These are phyloP conservation scores for Teratosphaeria epicoccoides DNA, from an alignment of 2,329 filamentous ascomycete genomes.

Conservation along the genomic window DNA sequence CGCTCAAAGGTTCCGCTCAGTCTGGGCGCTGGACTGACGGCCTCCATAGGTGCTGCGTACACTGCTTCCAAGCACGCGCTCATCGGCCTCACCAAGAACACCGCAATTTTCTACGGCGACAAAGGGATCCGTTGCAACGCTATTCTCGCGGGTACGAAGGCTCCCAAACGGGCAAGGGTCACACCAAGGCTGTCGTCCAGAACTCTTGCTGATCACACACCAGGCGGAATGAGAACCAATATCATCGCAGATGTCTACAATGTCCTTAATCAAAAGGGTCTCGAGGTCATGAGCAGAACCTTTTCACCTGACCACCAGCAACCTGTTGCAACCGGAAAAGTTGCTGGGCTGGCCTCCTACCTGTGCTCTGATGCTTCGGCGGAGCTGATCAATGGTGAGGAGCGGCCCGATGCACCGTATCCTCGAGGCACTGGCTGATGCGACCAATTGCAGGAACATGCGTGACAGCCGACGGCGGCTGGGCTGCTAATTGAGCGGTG, in stretches of 20 bases:
- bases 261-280: conserved; percentile 22
- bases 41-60: conserved; percentile 20
- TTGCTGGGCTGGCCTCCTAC: conserved; percentile 25
- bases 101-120: conserved; percentile 44
- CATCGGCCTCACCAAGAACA: conserved; percentile 47
- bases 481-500: conserved; percentile 12
- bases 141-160: conserved; percentile 27
- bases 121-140: conserved; percentile 45
- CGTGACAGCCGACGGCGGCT: conserved; percentile 18
- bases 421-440: neutral
- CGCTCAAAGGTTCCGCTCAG: no score
- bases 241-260: conserved; percentile 36
- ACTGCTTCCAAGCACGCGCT: conserved; percentile 46
- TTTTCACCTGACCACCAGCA: conserved; percentile 11
- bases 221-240: conserved; percentile 48
- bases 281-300: conserved; percentile 14
- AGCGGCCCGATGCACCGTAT: neutral
- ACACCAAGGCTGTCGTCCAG: neutral
- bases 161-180: neutral
- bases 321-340: conserved; percentile 17
- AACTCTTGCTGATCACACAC: neutral
- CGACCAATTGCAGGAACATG: conserved; percentile 8
- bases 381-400: conserved; percentile 23
- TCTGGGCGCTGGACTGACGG: conserved; percentile 5
- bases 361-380: conserved; percentile 23